These are phyloP conservation scores for Corylus avellana DNA, from an alignment of 306 rosid species.

Conservation along the genomic window DNA sequence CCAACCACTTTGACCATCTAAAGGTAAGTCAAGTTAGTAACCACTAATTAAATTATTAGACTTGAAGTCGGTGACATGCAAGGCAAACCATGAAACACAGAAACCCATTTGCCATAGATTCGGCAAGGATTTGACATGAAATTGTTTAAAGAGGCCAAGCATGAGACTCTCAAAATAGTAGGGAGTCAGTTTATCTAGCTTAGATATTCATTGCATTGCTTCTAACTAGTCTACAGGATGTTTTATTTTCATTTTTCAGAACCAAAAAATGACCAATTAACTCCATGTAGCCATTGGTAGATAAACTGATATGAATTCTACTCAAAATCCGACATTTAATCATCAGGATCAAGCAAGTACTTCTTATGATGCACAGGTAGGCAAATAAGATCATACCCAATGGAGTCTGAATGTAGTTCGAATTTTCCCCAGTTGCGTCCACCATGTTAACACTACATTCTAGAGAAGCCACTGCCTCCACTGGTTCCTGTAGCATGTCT, in stretches of 20 bases:
- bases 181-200: not conserved
- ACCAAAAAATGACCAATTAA: not conserved
- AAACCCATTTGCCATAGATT: conserved; percentile 1
- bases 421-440: conserved; percentile 27
- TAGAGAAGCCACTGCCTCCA: conserved; percentile 32
- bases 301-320: not conserved
- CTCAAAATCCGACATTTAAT: conserved; percentile 2
- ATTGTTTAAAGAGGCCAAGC: not conserved
- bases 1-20: not conserved
- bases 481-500: conserved; percentile 36
- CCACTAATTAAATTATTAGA: not conserved
- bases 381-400: conserved; percentile 42
- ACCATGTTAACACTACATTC: conserved; percentile 26
- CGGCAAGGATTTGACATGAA: not conserved
- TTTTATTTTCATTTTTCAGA: not conserved
- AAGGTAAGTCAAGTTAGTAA: not conserved
- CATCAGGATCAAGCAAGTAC: conserved; percentile 8
- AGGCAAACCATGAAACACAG: too few species aligned
- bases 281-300: not conserved
- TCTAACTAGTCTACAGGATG: not conserved
- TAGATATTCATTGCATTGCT: not conserved
- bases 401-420: conserved; percentile 16
- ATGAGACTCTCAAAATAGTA: too few species aligned
- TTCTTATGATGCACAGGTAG: conserved; percentile 20
- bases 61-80: not conserved